Base-by-base conservation (phyloP, 2,329 filamentous ascomycete genomes). In the Ophiostoma sp. region DNA sequence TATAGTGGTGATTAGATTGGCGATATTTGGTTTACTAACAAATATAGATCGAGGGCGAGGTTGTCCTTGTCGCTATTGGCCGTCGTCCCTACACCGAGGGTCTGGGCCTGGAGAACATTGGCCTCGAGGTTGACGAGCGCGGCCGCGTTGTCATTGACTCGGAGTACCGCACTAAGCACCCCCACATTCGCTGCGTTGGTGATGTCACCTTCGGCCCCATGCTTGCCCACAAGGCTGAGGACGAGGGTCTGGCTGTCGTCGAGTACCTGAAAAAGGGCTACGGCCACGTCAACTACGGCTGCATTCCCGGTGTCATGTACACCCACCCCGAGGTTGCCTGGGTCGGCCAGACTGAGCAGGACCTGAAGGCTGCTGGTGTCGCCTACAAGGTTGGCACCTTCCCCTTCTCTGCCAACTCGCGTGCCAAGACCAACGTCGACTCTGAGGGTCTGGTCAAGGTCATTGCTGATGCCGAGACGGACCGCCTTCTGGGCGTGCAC, bases 241-340 rank as follows among this genome's bases (percentile, higher is more conserved):
- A 99, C 83, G 95, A 99, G 83, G 95, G 87, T 72, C 94, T 98
- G 74, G 95, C 95, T 41, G 94, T 90, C 71, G 86, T 98, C 73
- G 95, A 99, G 83, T 98, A 93, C 85, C 95, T 99, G 82, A 94
- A 92, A 84, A 98, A 98, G 86, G 93, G 93, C 75, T 91, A 96
- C 81, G 95, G 95, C 71, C 95, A 99, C 82, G 95, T 99, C 83
- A 99, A 99, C 90, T 99, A 99, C 83, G 92, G 89, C 77, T 92
- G 91, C 80, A 99, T 99, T 79, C 95, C 95, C 74, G 95, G 92
- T 44, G 95, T 99, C 83, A 99, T 99, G 95, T 99, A 99, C 87
- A 98, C 95, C 13, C 90, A 97, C 84, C 95, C 95, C 44, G 95
- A 99, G 82, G 95, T 98, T 74, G 93, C 95, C 48, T 99, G 95